Evolutionary conservation across 1,139 yeast genomes (phyloP).

Genomic region (Scheffersomyces segobiensis): DNA sequence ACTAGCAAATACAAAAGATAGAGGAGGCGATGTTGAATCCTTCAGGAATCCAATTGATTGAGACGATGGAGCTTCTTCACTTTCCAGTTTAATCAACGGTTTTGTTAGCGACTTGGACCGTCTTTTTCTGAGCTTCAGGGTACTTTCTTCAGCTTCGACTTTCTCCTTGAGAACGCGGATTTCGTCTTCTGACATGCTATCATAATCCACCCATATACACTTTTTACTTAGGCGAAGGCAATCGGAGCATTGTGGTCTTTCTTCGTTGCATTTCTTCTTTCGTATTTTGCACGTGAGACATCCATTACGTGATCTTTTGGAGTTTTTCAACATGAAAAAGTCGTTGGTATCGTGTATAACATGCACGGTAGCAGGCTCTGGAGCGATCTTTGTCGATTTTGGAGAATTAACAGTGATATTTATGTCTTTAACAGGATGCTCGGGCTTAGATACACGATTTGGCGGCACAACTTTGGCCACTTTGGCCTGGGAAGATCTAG

Average conservation of each 20-base stretch:
- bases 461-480: not conserved
- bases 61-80: not conserved
- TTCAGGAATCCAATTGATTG: not conserved
- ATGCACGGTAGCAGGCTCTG: slow-evolving; percentile 4
- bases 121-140: slow-evolving; percentile 35
- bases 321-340: slow-evolving; percentile 2
- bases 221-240: slow-evolving; percentile 16
- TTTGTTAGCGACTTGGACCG: slow-evolving; percentile 14
- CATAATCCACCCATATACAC: slow-evolving; percentile 32
- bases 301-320: slow-evolving; percentile 51
- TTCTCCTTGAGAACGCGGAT: slow-evolving; percentile 21
- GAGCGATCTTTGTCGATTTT: not conserved
- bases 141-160: slow-evolving; percentile 33
- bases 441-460: not conserved
- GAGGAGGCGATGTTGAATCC: not conserved
- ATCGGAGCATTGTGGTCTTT: slow-evolving; percentile 59
- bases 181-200: slow-evolving; percentile 28
- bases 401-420: not conserved
- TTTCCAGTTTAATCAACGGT: not conserved
- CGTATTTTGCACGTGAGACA: slow-evolving; percentile 71
- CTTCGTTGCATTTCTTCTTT: slow-evolving; percentile 73
- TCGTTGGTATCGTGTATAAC: slow-evolving; percentile 7
- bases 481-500: not conserved
- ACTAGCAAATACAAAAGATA: not conserved
- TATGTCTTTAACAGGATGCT: not conserved